Base-by-base conservation (phyloP, 345 rosid genomes). In the Euphorbia pulcherrima region DNA sequence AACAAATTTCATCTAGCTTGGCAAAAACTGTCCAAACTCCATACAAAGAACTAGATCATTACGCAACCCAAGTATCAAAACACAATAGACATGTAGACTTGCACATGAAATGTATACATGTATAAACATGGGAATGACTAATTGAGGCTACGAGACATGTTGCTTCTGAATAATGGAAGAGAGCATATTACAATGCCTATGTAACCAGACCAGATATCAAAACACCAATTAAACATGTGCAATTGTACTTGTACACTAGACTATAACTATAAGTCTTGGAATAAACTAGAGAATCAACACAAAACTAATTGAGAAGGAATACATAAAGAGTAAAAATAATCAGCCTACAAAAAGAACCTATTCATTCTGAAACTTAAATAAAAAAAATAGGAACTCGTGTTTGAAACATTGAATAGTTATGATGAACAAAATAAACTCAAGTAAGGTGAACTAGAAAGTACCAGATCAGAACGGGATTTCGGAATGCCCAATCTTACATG, bases 401-500 rank as follows among this genome's bases (percentile, higher is more conserved):
- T n/a, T 37, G 12, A 0, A 53, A 23, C 28, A 53, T 1, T 20
- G 27, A 39, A 44, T 6, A 14, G 16, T 10, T 24, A 44, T 12
- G 64, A 56, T 20, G 26, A 26, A 23, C 7, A 18, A 57, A 57
- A 48, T 41, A 35, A 37, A 20, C 7, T 1, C 8, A 9, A 7
- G 12, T 27, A 21, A 64, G 44, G 59, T 8, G 57, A 71, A 62
- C 51, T 12, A 41, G 33, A 11, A 44, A 41, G 33, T 79, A 94
- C 96, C 90, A 91, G 79, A 75, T 94, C 97, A 59, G 95, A 84
- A 65, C 96, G 88, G 66, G 87, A 84, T 65, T 78, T 83, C 40
- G 83, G 87, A 26, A 94, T 88, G 24, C 88, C 96, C 78, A 91
- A 77, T 62, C 85, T 77, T 26, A 85, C 99, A 67, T 94, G 99